A percentile compares a stretch with the other conserved stretches of the same genome.
phyloP scores from a whole-genome alignment of 257 asterid genomes.

The Ligustrum vulgare region DNA sequence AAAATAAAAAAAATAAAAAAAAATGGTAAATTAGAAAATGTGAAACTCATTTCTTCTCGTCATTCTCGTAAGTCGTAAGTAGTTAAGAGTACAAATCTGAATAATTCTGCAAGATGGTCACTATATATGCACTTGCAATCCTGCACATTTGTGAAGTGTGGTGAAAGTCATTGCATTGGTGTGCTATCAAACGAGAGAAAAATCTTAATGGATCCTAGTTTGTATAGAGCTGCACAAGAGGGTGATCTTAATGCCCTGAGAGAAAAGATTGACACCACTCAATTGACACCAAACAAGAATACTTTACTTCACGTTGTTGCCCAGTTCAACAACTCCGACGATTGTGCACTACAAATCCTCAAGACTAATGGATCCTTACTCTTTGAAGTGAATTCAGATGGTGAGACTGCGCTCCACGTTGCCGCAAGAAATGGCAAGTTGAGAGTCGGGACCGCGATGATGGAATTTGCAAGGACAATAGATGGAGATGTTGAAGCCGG shows the following conservation, averaged over 20 bases:
- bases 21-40: too few relatives aligned
- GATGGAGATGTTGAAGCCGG: not conserved
- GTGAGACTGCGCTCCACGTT: conserved; percentile 29
- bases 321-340: not conserved
- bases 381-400: not conserved
- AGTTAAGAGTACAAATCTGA: too few relatives aligned
- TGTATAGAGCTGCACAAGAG: conserved; percentile 8
- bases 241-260: not conserved
- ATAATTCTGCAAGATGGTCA: not conserved
- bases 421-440: conserved; percentile 18
- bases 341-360: not conserved
- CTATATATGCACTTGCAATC: not conserved
- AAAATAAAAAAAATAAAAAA: too few relatives aligned
- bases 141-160: too few relatives aligned
- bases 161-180: too few relatives aligned
- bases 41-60: too few relatives aligned
- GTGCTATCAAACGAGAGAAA: too few relatives aligned
- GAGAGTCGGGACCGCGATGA: not conserved
- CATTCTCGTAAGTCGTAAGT: too few relatives aligned
- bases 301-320: conserved; percentile 28
- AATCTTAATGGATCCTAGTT: conserved; percentile 1
- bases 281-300: conserved; percentile 21
- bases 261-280: not conserved
- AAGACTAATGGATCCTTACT: not conserved
- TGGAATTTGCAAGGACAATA: not conserved